These are phyloP conservation scores for Isatis lusitanica DNA, from an alignment of 441 rosid species.

Conservation along the genomic window DNA sequence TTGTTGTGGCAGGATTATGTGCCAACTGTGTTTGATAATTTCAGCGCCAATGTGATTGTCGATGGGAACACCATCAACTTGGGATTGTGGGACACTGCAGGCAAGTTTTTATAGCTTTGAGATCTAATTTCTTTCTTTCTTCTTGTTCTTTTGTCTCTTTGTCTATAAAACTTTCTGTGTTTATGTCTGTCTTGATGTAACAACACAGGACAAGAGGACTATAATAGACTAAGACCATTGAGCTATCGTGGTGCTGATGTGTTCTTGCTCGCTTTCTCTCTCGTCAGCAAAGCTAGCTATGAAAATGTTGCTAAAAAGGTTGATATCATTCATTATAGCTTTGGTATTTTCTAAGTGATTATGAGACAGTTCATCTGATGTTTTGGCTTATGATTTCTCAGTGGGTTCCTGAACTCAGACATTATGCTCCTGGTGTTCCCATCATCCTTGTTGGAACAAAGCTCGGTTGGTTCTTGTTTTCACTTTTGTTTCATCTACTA, in stretches of 20 bases:
- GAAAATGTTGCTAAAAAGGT: conserved; percentile 46
- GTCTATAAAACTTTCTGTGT: neutral
- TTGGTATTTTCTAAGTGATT: neutral
- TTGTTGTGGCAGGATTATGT: conserved; percentile 64
- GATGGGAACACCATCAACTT: conserved; percentile 71
- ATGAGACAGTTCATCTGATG: neutral
- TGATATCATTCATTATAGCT: conserved; percentile 1
- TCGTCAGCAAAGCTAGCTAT: conserved; percentile 43
- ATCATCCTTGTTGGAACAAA: conserved; percentile 47
- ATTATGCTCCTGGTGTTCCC: conserved; percentile 42
- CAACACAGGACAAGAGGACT: conserved; percentile 43
- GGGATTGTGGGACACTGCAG: conserved; percentile 80
- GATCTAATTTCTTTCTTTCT: neutral
- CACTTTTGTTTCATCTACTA: neutral
- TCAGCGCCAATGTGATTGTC: conserved; percentile 76
- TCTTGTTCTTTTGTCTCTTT: neutral
- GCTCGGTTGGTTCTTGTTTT: conserved; percentile 28
- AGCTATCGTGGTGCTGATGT: conserved; percentile 45
- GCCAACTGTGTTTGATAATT: conserved; percentile 77
- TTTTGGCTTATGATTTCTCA: neutral
- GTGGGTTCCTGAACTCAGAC: conserved; percentile 49
- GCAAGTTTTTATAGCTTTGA: conserved; percentile 31
- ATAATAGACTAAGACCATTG: conserved; percentile 44
- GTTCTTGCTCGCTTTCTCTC: conserved; percentile 43
- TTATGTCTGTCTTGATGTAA: neutral